Conservation (phyloP, 2,329 filamentous ascomycete genomes). For the Orbilia blumenaviensis region DNA sequence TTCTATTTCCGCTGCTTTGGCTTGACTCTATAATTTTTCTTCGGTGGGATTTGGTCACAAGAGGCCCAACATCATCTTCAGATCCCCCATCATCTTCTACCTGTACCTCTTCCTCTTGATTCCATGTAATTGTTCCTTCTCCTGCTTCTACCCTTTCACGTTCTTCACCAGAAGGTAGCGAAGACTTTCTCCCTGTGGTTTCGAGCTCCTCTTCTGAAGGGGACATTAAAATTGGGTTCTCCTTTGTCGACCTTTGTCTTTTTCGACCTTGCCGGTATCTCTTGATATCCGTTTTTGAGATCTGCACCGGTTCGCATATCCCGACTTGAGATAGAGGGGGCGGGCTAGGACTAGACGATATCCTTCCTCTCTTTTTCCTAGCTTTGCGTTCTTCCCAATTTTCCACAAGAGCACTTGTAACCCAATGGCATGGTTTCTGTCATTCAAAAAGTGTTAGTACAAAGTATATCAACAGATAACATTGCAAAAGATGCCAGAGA, state of each 20-base stretch:
- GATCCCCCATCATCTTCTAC: background rate
- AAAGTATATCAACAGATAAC: too few relatives aligned
- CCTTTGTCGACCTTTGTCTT: background rate
- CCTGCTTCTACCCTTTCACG: too few relatives aligned
- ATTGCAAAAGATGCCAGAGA: too few relatives aligned
- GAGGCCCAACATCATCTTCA: background rate
- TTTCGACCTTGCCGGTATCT: slow-evolving; percentile 12
- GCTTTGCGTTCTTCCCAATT: slow-evolving; percentile 22
- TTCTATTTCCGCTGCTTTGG: background rate
- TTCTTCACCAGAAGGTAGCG: too few relatives aligned
- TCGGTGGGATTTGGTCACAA: background rate
- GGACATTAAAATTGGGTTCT: slow-evolving; percentile 30
- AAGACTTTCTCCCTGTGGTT: too few relatives aligned
- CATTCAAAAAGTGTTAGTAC: background rate
- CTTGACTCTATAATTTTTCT: slow-evolving; percentile 35
- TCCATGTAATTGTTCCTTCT: background rate
- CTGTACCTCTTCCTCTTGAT: background rate
- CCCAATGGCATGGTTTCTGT: slow-evolving; percentile 36
- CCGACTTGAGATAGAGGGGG: background rate
- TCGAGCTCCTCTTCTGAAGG: slow-evolving; percentile 8
- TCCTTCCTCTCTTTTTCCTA: slow-evolving; percentile 13
- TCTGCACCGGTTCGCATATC: background rate
- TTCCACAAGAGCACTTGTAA: slow-evolving; percentile 8
- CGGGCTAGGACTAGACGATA: slow-evolving; percentile 18
- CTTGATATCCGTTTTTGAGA: slow-evolving; percentile 1